Evolutionary conservation across 345 rosid species (phyloP), one percentile per base, ranked within the genome.

Genomic region (Linum usitatissimum): DNA sequence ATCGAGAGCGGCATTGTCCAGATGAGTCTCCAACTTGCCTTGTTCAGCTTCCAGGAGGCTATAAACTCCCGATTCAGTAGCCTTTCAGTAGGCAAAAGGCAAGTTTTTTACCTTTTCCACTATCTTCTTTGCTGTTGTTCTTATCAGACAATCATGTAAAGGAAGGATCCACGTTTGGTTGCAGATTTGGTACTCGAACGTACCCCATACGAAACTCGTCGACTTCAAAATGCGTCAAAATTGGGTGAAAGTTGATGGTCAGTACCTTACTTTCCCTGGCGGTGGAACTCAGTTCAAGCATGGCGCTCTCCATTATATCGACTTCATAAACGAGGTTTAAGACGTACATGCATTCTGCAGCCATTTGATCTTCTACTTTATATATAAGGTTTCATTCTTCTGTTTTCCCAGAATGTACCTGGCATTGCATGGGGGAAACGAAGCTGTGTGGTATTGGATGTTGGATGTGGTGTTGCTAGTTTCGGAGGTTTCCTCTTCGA

Each of bases 381-480:
- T 15, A 31, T 15, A 19, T 14, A 40, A 61, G 45, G 53, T 62
- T 63, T 17, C 28, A 45, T 3, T 10, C 51, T 68, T 62, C 10
- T 66, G 39, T 57, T 55, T 28, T 84, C 68, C 84, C 28, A 92
- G 98, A 80, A 95, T 76, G 86, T 87, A 65, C 79, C 83, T 68
- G 94, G 71, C 55, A 72, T 93, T 61, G 84, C 81, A 23, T 93
- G 97, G 97, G 96, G 97, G 66, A 88, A 81, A 62, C 82, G 70
- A 17, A 66, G 97, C 54, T 90, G 97, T 17, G 97, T 94, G 49
- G 59, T 88, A 53, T 78, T 94, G 81, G 97, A 94, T 72, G 97
- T 94, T 76, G 99, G 99, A 73, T 94, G 97, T 73, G 99, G 99
- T 53, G 97, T 90, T 76, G 97, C 99, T 64, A 90, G 97, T 71